Percentiles rank a stretch among this genome's conserved stretches.
These are phyloP conservation scores for Metschnikowia henanensis DNA, from an alignment of 805 yeast genomes.

Conservation along the genomic window DNA sequence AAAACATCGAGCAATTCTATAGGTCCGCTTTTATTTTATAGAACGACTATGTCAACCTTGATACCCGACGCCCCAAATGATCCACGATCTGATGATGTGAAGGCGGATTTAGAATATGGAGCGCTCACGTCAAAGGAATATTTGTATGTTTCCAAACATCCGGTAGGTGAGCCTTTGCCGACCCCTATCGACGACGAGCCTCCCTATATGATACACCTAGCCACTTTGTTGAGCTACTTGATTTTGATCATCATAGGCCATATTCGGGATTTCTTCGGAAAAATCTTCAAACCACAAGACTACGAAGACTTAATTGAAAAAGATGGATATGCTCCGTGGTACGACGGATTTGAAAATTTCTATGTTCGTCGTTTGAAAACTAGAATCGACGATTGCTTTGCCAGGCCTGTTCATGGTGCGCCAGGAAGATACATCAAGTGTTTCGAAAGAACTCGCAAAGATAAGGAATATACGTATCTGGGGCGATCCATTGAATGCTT, in stretches of 20 bases:
- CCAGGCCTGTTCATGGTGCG: constrained; percentile 95
- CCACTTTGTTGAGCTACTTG: constrained; percentile 84
- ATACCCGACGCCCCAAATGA: constrained; percentile 44
- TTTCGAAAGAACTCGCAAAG: constrained; percentile 74
- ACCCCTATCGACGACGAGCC: constrained; percentile 81
- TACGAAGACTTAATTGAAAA: constrained; percentile 68
- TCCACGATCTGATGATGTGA: constrained; percentile 29
- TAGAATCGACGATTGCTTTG: constrained; percentile 92
- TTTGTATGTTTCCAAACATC: constrained; percentile 59
- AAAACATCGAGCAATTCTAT: neutral
- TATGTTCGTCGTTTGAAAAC: constrained; percentile 89
- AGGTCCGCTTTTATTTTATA: neutral
- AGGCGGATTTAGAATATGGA: constrained; percentile 71
- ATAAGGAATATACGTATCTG: constrained; percentile 63
- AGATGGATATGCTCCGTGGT: constrained; percentile 96
- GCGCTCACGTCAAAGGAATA: constrained; percentile 61
- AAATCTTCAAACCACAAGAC: constrained; percentile 63
- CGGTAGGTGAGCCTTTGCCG: constrained; percentile 56
- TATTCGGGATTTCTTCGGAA: constrained; percentile 83
- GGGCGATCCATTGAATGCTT: constrained; percentile 78
- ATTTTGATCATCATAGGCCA: constrained; percentile 88
- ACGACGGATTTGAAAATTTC: constrained; percentile 89
- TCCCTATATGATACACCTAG: constrained; percentile 72
- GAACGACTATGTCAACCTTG: constrained; percentile 15
- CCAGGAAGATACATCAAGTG: constrained; percentile 91